Conservation (phyloP, 2,329 filamentous ascomycete species). For the Orbilia ellipsospora region DNA sequence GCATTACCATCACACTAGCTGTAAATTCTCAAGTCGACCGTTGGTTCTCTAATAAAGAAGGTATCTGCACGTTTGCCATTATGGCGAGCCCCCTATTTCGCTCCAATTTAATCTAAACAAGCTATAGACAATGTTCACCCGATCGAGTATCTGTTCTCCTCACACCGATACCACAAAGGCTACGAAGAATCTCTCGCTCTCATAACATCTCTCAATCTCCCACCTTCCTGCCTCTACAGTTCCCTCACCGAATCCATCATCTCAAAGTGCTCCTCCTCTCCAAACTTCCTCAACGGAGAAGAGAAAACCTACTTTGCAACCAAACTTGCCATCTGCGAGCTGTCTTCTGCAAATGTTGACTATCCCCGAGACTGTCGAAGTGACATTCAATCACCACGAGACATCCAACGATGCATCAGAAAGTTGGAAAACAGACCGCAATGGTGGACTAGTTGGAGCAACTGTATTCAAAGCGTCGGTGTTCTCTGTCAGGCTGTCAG, state of each 20-base stretch:
- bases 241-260: slow-evolving; percentile 47
- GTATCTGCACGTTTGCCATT: too few species aligned
- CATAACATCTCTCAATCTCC: slow-evolving; percentile 61
- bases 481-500: slow-evolving; percentile 58
- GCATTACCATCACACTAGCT: neutral
- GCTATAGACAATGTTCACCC: neutral
- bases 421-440: slow-evolving; percentile 58
- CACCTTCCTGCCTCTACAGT: slow-evolving; percentile 42
- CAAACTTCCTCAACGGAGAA: slow-evolving; percentile 36
- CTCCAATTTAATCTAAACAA: too few species aligned
- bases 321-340: slow-evolving; percentile 58
- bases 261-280: slow-evolving; percentile 38
- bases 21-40: neutral
- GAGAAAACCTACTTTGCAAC: slow-evolving; percentile 57
- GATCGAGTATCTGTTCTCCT: slow-evolving; percentile 28
- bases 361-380: slow-evolving; percentile 57
- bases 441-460: slow-evolving; percentile 59
- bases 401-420: slow-evolving; percentile 56
- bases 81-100: too few species aligned
- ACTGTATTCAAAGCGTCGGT: slow-evolving; percentile 58
- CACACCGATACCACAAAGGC: slow-evolving; percentile 25
- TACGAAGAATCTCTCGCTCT: slow-evolving; percentile 36
- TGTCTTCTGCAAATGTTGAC: slow-evolving; percentile 57
- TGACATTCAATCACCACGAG: slow-evolving; percentile 34
- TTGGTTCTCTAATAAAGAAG: too few species aligned